Percentiles rank a stretch among this genome's conserved stretches.
Conservation (phyloP, 1,139 yeast genomes). For the Candida tropicalis region DNA sequence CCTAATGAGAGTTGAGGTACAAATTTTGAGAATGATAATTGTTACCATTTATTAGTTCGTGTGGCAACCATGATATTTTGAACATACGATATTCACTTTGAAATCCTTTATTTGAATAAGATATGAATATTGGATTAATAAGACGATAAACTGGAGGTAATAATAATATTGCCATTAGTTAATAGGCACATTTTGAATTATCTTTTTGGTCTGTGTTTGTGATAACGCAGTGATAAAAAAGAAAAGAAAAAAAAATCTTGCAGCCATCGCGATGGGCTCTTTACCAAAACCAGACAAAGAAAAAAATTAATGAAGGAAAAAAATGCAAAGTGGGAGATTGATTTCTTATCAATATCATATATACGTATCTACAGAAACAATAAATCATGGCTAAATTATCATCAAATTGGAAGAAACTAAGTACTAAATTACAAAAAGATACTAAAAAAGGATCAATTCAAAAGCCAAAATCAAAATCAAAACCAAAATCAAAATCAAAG, state of each 20-base stretch:
- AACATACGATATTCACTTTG: no score
- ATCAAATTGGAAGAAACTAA: constrained; percentile 40
- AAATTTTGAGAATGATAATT: no score
- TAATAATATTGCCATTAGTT: no score
- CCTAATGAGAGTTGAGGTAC: no score
- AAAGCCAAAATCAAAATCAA: neutral
- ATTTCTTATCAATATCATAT: no score
- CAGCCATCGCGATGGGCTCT: neutral
- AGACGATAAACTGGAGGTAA: no score
- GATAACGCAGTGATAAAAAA: neutral
- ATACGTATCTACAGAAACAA: neutral
- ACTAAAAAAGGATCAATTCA: constrained; percentile 5
- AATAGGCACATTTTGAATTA: no score
- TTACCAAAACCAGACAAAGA: no score
- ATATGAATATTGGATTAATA: no score
- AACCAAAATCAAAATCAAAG: constrained; percentile 6
- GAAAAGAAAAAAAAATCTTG: neutral
- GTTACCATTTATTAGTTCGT: no score
- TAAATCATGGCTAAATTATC: constrained; percentile 25
- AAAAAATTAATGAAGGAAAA: neutral
- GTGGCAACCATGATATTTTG: no score
- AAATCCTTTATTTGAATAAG: no score
- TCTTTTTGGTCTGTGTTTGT: neutral
- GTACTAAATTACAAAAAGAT: constrained; percentile 24
- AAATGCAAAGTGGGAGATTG: neutral